Base-by-base conservation (phyloP, 2,329 filamentous ascomycete species). In the Fusarium tricinctum region DNA sequence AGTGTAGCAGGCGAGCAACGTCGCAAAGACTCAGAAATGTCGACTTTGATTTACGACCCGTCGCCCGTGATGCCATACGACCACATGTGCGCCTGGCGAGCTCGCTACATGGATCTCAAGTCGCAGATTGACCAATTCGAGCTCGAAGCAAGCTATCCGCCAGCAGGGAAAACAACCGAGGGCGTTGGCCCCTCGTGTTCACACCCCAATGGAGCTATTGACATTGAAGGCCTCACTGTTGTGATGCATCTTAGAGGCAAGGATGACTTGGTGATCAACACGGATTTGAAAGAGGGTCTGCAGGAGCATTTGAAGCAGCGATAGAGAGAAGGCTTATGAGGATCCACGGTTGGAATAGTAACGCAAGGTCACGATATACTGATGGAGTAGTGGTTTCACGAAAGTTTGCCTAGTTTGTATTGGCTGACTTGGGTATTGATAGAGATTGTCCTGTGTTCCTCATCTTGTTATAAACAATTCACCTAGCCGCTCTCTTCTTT, bases 211-310 rank as follows among this genome's bases (percentile, higher is more conserved):
- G 77, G 78, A 17, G 79, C 82, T 23, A 66, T 82, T 45, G 80
- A 80, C 17, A 81, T 86, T 30, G 79, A 84, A 59, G 83, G 83
- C 13, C 71, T 86, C 51, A 86, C 84, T 8, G 82, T 86, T 61
- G 81, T 85, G 46, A 77, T 87, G 74, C 85, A 85, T 73, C 75
- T 84, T 69, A 81, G 75, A 68, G 79, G 80, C 44, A 83, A 79
- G 73, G 83, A 85, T 47, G 84, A 87, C 63, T 68, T 86, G 70
- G 80, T 86, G 46, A 82, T 86, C 69, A 84, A 83, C 55, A 85
- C 84, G 4, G 81, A 85, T 70, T 75, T 85, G 64, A 76, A 64
- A 48, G 55, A 69, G 28, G 64, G 65, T 26, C 75, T 85, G 51
- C 72, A 69, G 39, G 51, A 71, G 44, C 62, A 69, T 15, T 26